Evolutionary conservation across 2,329 filamentous ascomycete species (phyloP).

Genomic region (Alternaria triticimaculans): DNA sequence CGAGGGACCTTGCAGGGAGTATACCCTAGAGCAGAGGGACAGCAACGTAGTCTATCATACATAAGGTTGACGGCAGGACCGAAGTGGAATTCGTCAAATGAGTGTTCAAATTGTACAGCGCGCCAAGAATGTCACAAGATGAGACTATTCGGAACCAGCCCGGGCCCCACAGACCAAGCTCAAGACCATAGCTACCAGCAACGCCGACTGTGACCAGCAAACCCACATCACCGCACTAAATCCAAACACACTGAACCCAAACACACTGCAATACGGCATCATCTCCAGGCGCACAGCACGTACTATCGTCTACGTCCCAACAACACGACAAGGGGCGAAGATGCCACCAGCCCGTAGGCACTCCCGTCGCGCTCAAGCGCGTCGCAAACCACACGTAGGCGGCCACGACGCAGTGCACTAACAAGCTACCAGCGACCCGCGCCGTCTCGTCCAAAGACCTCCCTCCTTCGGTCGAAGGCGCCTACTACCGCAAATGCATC

Average conservation of each 20-base stretch:
- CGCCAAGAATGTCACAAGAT: conserved; percentile 2
- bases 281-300: background rate
- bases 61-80: background rate
- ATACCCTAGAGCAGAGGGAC: background rate
- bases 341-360: conserved; percentile 32
- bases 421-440: conserved; percentile 29
- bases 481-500: conserved; percentile 96
- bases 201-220: conserved; percentile 9
- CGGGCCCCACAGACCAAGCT: conserved; percentile 23
- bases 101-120: background rate
- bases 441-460: conserved; percentile 53
- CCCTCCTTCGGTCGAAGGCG: conserved; percentile 91
- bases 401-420: background rate
- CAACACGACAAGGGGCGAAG: conserved; percentile 8
- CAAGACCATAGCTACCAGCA: conserved; percentile 14
- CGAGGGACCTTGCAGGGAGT: background rate
- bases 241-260: background rate
- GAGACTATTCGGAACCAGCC: conserved; percentile 20
- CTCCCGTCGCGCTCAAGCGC: background rate
- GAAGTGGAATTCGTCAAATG: background rate
- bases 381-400: conserved; percentile 2
- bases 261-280: background rate
- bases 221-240: background rate
- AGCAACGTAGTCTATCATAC: background rate
- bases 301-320: background rate